Conservation (phyloP, 345 rosid species). For the Excoecaria agallocha region DNA sequence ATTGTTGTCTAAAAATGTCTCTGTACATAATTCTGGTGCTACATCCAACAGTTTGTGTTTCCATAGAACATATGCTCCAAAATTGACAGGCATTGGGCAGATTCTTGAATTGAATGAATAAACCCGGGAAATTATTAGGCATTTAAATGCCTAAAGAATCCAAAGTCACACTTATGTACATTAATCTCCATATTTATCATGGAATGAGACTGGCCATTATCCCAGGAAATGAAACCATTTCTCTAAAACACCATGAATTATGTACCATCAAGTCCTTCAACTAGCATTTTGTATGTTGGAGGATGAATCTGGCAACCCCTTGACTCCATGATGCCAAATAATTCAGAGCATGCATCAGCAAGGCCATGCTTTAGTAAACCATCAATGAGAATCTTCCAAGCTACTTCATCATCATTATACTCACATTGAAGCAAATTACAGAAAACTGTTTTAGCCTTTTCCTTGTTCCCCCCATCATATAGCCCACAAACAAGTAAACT, state of each 20-base stretch:
- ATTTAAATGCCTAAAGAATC: neutral
- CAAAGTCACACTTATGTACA: neutral
- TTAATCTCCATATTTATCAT: neutral
- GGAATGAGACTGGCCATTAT: neutral
- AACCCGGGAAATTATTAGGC: neutral
- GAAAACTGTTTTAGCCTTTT: slow-evolving; percentile 54
- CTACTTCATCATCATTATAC: slow-evolving; percentile 71
- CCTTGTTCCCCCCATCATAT: slow-evolving; percentile 47
- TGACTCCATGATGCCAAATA: slow-evolving; percentile 61
- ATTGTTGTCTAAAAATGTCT: neutral
- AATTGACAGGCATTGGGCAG: neutral
- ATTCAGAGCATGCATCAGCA: slow-evolving; percentile 54
- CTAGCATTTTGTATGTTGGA: slow-evolving; percentile 55
- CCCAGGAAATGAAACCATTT: neutral
- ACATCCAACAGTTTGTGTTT: slow-evolving; percentile 3
- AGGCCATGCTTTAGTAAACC: slow-evolving; percentile 67
- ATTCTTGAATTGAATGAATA: neutral
- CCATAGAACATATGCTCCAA: neutral
- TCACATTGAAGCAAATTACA: slow-evolving; percentile 50
- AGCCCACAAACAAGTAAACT: slow-evolving; percentile 63
- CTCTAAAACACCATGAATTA: slow-evolving; percentile 13
- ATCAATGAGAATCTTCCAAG: slow-evolving; percentile 80
- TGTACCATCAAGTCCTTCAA: slow-evolving; percentile 53
- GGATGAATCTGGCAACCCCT: slow-evolving; percentile 59
- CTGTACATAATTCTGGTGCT: slow-evolving; percentile 5